Percentiles rank a stretch among this genome's conserved stretches.
Conservation (phyloP, 257 asterid species). For the Nicotiana sylvestris region DNA sequence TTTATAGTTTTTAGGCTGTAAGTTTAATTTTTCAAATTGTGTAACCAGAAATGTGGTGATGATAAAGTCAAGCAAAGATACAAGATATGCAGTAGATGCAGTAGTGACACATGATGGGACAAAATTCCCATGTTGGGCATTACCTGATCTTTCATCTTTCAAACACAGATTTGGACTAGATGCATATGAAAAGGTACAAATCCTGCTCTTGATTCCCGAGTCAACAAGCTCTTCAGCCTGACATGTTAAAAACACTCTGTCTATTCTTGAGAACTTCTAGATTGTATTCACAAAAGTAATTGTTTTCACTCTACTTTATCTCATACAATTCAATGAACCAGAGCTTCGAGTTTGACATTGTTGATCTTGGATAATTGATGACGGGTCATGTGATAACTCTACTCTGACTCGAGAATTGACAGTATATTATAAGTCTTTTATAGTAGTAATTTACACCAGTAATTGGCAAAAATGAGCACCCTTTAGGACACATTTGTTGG, state of each 20-base stretch:
- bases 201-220: no score
- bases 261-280: neutral
- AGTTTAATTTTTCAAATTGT: neutral
- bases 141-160: conserved; percentile 58
- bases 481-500: neutral
- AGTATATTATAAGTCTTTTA: neutral
- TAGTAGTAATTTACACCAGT: neutral
- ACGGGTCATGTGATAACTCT: neutral
- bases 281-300: neutral
- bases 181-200: conserved; percentile 46
- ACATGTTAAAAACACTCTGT: neutral
- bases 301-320: neutral
- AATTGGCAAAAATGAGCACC: neutral
- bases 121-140: conserved; percentile 65
- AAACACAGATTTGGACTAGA: conserved; percentile 42
- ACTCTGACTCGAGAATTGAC: neutral
- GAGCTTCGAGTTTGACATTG: neutral
- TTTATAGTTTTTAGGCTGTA: neutral
- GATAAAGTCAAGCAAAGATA: conserved; percentile 83
- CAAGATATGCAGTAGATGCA: conserved; percentile 60
- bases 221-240: neutral
- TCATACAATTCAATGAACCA: neutral
- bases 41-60: conserved; percentile 50
- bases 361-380: neutral
- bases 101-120: conserved; percentile 82